phyloP scores from a whole-genome alignment of 805 yeast species.

The Dipodascus albidus region DNA sequence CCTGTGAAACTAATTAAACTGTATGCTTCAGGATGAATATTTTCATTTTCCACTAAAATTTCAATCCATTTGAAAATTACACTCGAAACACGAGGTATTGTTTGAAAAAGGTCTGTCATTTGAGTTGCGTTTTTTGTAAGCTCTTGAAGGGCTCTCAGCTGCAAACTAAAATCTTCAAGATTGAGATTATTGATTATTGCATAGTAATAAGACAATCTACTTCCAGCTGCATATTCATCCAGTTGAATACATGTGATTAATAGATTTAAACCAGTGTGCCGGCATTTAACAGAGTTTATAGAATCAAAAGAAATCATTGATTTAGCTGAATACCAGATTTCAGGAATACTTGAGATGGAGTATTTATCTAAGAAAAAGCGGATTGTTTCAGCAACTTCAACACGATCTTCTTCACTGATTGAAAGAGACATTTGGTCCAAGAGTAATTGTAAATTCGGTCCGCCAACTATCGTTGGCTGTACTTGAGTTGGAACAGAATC shows the following conservation, averaged over 20 bases:
- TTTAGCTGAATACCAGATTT: slow-evolving; percentile 62
- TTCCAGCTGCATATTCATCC: slow-evolving; percentile 38
- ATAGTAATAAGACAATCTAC: slow-evolving; percentile 45
- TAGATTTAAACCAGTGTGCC: slow-evolving; percentile 42
- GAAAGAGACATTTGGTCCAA: slow-evolving; percentile 15
- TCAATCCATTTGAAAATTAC: slow-evolving; percentile 30
- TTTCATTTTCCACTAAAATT: slow-evolving; percentile 21
- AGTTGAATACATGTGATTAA: slow-evolving; percentile 43
- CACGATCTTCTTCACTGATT: slow-evolving; percentile 21
- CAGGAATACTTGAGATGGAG: slow-evolving; percentile 50
- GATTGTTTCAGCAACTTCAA: slow-evolving; percentile 40
- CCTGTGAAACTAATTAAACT: slow-evolving; percentile 15
- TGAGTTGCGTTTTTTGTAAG: slow-evolving; percentile 45
- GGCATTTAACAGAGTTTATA: slow-evolving; percentile 22
- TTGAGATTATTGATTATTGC: slow-evolving; percentile 41
- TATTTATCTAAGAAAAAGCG: slow-evolving; percentile 39
- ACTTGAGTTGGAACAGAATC: background rate
- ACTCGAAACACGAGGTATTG: slow-evolving; percentile 31
- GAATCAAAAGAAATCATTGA: slow-evolving; percentile 32
- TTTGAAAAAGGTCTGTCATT: slow-evolving; percentile 38
- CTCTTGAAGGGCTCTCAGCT: slow-evolving; percentile 34
- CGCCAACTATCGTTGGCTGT: slow-evolving; percentile 23
- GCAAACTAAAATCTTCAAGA: slow-evolving; percentile 42
- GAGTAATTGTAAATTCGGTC: slow-evolving; percentile 22
- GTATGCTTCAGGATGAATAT: slow-evolving; percentile 19